Evolutionary conservation across 805 yeast genomes (phyloP).

Genomic region (Candida germanica): DNA sequence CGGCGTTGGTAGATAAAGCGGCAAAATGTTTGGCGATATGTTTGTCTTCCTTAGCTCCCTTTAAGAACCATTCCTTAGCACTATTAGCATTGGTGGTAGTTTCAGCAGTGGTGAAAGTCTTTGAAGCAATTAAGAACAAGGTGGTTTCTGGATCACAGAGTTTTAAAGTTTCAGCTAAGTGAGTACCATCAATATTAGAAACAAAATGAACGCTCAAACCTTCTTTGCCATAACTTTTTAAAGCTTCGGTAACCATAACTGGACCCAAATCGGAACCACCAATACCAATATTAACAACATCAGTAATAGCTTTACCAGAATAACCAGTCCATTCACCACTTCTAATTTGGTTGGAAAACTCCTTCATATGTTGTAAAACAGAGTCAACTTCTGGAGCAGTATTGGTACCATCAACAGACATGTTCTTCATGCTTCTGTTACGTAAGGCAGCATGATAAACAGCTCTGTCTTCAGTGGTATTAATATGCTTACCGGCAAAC

Average conservation of each 20-base stretch:
- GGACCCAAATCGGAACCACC: conserved; percentile 99
- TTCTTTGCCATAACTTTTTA: conserved; percentile 80
- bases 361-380: conserved; percentile 94
- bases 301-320: conserved; percentile 91
- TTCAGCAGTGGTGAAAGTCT: conserved; percentile 99
- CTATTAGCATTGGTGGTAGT: conserved; percentile 94
- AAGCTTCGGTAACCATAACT: conserved; percentile 98
- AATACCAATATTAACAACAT: conserved; percentile 95
- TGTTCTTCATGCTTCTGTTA: conserved; percentile 79
- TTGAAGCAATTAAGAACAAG: conserved; percentile 86
- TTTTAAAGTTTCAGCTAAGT: conserved; percentile 87
- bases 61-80: conserved; percentile 93
- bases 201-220: conserved; percentile 85
- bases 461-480: conserved; percentile 94
- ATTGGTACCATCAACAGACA: conserved; percentile 86
- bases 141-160: conserved; percentile 84
- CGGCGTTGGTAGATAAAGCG: conserved; percentile 91
- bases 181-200: conserved; percentile 98
- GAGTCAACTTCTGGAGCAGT: conserved; percentile 89
- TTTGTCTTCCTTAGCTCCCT: conserved; percentile 57
- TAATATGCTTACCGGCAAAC: conserved; percentile 92
- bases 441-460: conserved; percentile 96
- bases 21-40: conserved; percentile 96
- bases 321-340: conserved; percentile 96
- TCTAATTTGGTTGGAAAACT: conserved; percentile 85